Percentiles rank a stretch among this genome's conserved stretches.
These are phyloP conservation scores for Tagetes patula DNA, from an alignment of 129 eudicot species.

Conservation along the genomic window DNA sequence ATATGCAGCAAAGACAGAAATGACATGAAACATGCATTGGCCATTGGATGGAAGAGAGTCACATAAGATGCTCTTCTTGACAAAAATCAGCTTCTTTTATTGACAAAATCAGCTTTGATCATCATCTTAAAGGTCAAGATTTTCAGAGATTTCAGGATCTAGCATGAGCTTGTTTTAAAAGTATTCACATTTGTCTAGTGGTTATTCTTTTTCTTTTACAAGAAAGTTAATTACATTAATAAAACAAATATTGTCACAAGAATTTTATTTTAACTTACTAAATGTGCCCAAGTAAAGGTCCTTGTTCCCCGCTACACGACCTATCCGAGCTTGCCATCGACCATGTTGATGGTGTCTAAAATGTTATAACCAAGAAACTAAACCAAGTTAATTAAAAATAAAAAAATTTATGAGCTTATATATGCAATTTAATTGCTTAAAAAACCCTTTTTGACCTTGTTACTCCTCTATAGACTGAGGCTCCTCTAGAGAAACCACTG, in stretches of 20 bases:
- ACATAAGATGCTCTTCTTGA: slow-evolving; percentile 39
- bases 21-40: slow-evolving; percentile 46
- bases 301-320: slow-evolving; percentile 93
- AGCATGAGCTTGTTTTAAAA: slow-evolving; percentile 24
- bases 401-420: not conserved
- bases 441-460: slow-evolving; percentile 60
- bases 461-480: slow-evolving; percentile 95
- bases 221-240: not conserved
- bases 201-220: not conserved
- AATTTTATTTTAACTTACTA: slow-evolving; percentile 49
- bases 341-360: slow-evolving; percentile 94
- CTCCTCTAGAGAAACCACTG: slow-evolving; percentile 97
- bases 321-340: slow-evolving; percentile 94
- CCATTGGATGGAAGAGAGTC: slow-evolving; percentile 27
- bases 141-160: slow-evolving; percentile 38
- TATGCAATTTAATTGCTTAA: not conserved
- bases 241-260: not conserved
- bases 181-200: slow-evolving; percentile 32
- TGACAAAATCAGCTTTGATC: slow-evolving; percentile 42
- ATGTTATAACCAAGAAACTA: not conserved
- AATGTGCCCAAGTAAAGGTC: slow-evolving; percentile 92
- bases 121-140: slow-evolving; percentile 38
- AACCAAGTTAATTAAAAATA: not conserved
- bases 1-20: slow-evolving; percentile 40
- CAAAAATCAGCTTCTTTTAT: slow-evolving; percentile 34